Conservation (phyloP, 768 basidiomycete genomes). For the Podaxis sp. region DNA sequence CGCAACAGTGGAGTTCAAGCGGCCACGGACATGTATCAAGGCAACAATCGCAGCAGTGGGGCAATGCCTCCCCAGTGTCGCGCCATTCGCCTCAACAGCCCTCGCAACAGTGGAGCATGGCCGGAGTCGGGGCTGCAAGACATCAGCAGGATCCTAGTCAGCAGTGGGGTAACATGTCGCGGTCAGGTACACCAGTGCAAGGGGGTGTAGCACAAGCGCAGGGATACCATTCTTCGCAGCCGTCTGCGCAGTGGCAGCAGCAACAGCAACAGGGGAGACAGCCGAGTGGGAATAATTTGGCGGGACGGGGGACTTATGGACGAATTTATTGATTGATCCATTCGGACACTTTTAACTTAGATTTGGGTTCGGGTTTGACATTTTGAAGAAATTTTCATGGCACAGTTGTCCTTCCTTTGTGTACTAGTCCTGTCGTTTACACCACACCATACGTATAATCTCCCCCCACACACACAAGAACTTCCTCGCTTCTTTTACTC, state of each 20-base stretch:
- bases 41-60: constrained; percentile 13
- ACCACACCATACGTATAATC: neutral
- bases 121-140: neutral
- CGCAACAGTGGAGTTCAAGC: constrained; percentile 7
- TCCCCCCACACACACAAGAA: neutral
- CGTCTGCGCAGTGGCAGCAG: constrained; percentile 11
- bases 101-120: constrained; percentile 3
- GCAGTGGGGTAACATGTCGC: neutral
- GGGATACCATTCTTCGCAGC: neutral
- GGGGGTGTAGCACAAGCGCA: neutral
- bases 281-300: constrained; percentile 14
- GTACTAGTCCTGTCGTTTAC: neutral
- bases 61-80: constrained; percentile 1
- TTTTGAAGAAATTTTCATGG: neutral
- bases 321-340: neutral
- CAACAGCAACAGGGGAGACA: constrained; percentile 14
- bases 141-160: constrained; percentile 4
- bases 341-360: neutral
- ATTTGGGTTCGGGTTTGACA: neutral
- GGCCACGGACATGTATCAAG: constrained; percentile 10
- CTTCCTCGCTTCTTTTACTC: neutral
- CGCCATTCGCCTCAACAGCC: constrained; percentile 2
- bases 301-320: constrained; percentile 12
- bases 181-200: constrained; percentile 4
- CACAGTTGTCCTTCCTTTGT: neutral